phyloP scores from a whole-genome alignment of 768 basidiomycete species.

The Gymnopilus dilepis region DNA sequence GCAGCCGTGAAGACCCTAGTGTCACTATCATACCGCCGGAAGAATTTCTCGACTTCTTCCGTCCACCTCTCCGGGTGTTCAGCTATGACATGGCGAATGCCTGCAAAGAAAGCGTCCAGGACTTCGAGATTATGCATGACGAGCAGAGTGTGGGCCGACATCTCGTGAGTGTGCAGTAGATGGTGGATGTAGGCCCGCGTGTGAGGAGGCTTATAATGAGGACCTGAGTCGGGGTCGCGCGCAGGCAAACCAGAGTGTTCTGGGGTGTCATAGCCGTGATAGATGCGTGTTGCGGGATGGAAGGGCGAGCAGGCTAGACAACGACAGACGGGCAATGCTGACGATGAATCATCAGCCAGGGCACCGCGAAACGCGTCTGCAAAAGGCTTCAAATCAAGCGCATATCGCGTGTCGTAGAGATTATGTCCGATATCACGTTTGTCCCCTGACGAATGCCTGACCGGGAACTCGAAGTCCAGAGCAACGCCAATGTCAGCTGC shows the following conservation, averaged over 20 bases:
- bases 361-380: slow-evolving; percentile 44
- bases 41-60: slow-evolving; percentile 57
- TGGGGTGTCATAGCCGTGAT: slow-evolving; percentile 50
- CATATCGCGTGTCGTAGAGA: slow-evolving; percentile 63
- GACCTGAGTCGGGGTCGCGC: background rate
- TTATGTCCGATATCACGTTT: slow-evolving; percentile 70
- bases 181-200: slow-evolving; percentile 81
- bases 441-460: slow-evolving; percentile 15
- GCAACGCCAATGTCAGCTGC: slow-evolving; percentile 76
- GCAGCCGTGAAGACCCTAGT: slow-evolving; percentile 55
- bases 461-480: slow-evolving; percentile 80
- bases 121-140: slow-evolving; percentile 77
- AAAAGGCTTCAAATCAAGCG: slow-evolving; percentile 63
- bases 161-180: slow-evolving; percentile 87
- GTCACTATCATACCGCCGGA: slow-evolving; percentile 51
- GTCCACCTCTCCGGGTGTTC: slow-evolving; percentile 32
- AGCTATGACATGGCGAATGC: slow-evolving; percentile 49
- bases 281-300: slow-evolving; percentile 38
- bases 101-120: slow-evolving; percentile 65
- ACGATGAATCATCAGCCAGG: background rate
- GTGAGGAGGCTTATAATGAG: slow-evolving; percentile 37
- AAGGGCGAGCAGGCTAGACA: slow-evolving; percentile 65
- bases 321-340: slow-evolving; percentile 39
- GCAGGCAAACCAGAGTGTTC: slow-evolving; percentile 21
- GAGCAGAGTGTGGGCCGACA: slow-evolving; percentile 82